Percentiles rank a stretch among this genome's conserved stretches.
These are phyloP conservation scores for Celoporthe dispersa DNA, from an alignment of 2,329 filamentous ascomycete genomes.

Conservation along the genomic window DNA sequence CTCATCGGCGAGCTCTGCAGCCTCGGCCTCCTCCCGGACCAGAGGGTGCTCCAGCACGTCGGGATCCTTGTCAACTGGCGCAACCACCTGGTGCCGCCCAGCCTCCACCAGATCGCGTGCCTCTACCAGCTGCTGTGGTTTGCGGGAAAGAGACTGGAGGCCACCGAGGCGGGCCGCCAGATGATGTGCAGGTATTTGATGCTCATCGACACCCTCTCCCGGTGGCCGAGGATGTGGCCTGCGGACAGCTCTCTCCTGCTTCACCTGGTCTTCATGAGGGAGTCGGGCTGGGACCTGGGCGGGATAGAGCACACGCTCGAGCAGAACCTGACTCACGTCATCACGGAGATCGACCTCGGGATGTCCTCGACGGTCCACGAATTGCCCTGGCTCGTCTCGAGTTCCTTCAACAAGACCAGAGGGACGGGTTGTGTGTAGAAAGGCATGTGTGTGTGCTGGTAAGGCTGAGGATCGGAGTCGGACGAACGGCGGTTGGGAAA, in stretches of 20 bases:
- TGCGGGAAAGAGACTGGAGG: neutral
- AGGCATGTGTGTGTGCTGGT: neutral
- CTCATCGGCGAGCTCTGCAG: neutral
- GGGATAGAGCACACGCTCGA: neutral
- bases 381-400: neutral
- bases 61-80: neutral
- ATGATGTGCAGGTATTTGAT: neutral
- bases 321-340: neutral
- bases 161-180: too few relatives aligned
- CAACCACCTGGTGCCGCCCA: neutral
- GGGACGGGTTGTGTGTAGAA: neutral
- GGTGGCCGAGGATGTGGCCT: neutral
- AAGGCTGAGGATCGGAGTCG: neutral
- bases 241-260: neutral
- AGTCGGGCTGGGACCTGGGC: neutral
- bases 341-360: neutral
- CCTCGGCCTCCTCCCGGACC: neutral
- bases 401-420: too few relatives aligned
- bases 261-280: neutral
- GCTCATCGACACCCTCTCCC: neutral
- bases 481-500: too few relatives aligned
- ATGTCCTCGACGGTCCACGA: neutral
- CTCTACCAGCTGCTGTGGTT: neutral
- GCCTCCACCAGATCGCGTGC: neutral
- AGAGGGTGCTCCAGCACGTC: neutral